Evolutionary conservation across 768 basidiomycete genomes (phyloP).

Genomic region (Tubosaeta sp.): DNA sequence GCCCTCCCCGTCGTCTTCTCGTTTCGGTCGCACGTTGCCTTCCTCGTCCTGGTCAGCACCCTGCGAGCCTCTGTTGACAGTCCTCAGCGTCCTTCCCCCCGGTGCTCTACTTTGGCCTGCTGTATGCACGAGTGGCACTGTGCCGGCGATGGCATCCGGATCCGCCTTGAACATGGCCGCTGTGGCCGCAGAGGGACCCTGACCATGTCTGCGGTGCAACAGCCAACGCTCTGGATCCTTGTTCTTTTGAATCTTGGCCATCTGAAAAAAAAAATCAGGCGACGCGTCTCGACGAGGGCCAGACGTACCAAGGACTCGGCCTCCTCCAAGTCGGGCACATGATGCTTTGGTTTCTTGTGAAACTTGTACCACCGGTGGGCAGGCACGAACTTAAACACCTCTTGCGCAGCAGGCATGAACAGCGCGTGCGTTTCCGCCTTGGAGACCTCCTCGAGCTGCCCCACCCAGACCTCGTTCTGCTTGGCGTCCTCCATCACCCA

Average conservation of each 20-base stretch:
- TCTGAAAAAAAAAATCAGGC: conserved; percentile 11
- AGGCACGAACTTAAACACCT: conserved; percentile 84
- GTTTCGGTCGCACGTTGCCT: conserved; percentile 48
- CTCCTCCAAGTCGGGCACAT: conserved; percentile 61
- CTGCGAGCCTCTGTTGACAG: conserved; percentile 63
- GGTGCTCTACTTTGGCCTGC: conserved; percentile 59
- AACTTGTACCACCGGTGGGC: conserved; percentile 92
- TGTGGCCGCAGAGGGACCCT: conserved; percentile 57
- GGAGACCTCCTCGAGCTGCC: conserved; percentile 71
- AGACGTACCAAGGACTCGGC: conserved; percentile 61
- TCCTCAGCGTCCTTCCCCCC: conserved; percentile 60
- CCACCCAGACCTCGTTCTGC: conserved; percentile 72
- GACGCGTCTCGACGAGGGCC: background rate
- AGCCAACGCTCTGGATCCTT: conserved; percentile 72
- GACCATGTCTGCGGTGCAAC: conserved; percentile 56
- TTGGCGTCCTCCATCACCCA: conserved; percentile 88
- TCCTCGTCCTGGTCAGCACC: conserved; percentile 67
- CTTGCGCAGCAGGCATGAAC: conserved; percentile 79
- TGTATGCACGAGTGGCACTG: conserved; percentile 45
- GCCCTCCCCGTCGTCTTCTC: conserved; percentile 69
- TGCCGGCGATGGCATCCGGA: conserved; percentile 40
- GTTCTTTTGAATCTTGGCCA: conserved; percentile 57
- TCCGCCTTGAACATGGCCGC: conserved; percentile 68
- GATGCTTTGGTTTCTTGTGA: conserved; percentile 77
- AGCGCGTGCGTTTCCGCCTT: conserved; percentile 73